Evolutionary conservation across 2,329 filamentous ascomycete genomes (phyloP).

Genomic region (Neonectria punicea): DNA sequence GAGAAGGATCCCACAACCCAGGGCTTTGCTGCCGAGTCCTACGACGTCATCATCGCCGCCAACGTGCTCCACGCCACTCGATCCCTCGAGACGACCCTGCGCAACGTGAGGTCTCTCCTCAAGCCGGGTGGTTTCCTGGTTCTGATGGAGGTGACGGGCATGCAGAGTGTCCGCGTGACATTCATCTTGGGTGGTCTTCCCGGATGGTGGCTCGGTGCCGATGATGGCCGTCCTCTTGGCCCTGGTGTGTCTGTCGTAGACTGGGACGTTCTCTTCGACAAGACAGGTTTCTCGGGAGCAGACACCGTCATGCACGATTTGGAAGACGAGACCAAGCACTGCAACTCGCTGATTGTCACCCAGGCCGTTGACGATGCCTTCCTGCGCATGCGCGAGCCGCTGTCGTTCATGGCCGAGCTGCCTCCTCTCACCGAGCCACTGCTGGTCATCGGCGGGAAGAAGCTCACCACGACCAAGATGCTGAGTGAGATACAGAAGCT

Average conservation of each 20-base stretch:
- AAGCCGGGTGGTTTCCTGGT: constrained; percentile 47
- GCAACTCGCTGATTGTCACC: constrained; percentile 23
- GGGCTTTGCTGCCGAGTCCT: constrained; percentile 39
- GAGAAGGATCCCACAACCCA: constrained; percentile 44
- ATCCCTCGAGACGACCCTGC: constrained; percentile 40
- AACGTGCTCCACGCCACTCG: constrained; percentile 48
- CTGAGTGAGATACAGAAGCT: constrained; percentile 21
- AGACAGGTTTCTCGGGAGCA: constrained; percentile 25
- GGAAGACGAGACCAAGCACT: constrained; percentile 19
- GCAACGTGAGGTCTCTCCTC: constrained; percentile 39
- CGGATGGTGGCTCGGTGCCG: constrained; percentile 24
- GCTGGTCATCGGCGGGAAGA: constrained; percentile 19
- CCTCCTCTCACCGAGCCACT: constrained; percentile 12
- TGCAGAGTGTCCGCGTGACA: constrained; percentile 22
- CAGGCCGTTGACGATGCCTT: constrained; percentile 21
- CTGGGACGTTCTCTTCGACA: constrained; percentile 16
- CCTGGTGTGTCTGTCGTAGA: constrained; percentile 18
- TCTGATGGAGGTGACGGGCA: constrained; percentile 40
- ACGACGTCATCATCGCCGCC: constrained; percentile 46
- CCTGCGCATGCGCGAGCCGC: constrained; percentile 19
- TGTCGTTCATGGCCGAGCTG: constrained; percentile 13
- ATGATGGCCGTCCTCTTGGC: constrained; percentile 15
- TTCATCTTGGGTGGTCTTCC: constrained; percentile 20
- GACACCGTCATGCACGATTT: constrained; percentile 20
- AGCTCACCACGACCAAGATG: constrained; percentile 16